Conservation (phyloP, 129 eudicot species). For the Flaveria sonorensis region DNA sequence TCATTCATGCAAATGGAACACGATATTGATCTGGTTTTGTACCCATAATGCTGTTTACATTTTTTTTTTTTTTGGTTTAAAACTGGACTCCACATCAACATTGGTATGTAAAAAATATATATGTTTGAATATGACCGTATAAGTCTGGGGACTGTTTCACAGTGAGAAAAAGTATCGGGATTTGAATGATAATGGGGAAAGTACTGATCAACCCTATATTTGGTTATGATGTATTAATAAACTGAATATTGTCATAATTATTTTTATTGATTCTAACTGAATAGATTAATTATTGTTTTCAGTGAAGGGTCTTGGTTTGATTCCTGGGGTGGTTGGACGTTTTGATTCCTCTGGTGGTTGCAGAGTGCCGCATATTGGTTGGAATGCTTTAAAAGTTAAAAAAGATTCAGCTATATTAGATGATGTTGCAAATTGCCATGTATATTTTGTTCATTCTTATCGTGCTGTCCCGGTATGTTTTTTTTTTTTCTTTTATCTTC, state of each 20-base stretch:
- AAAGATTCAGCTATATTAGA: conserved; percentile 70
- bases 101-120: not conserved
- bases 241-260: not conserved
- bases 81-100: not conserved
- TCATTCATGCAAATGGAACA: not conserved
- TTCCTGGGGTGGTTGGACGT: conserved; percentile 98
- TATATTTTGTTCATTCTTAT: conserved; percentile 74
- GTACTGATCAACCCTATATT: not conserved
- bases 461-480: conserved; percentile 56
- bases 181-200: not conserved
- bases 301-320: conserved; percentile 95
- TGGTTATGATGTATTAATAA: not conserved
- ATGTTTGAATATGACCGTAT: not conserved
- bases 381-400: conserved; percentile 77
- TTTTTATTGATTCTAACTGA: conserved; percentile 15
- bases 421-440: conserved; percentile 76
- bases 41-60: not conserved
- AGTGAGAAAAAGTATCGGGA: not conserved
- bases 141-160: not conserved
- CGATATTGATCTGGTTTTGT: not conserved
- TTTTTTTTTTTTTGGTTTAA: conserved; percentile 28
- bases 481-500: too few relatives aligned
- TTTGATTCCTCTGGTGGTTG: conserved; percentile 80
- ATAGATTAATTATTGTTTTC: conserved; percentile 25
- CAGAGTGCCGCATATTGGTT: conserved; percentile 95